phyloP scores from a whole-genome alignment of 2,329 filamentous ascomycete species.

The Westerdykella sp. region DNA sequence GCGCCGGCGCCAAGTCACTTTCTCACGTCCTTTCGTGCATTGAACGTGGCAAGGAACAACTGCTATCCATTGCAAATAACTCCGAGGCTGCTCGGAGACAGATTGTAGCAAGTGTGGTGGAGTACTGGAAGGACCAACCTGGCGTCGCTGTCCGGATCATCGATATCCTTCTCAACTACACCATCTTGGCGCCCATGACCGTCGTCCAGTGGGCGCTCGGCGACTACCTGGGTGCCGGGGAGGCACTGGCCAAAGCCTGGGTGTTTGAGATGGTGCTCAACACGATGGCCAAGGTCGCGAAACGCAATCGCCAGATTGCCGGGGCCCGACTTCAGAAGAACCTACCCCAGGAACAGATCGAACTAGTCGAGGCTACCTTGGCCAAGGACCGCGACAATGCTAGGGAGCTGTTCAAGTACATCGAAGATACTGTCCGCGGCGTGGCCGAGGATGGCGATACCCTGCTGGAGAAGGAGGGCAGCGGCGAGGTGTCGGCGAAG shows the following conservation, averaged over 20 bases:
- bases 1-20: conserved; percentile 88
- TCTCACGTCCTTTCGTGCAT: conserved; percentile 95
- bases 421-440: conserved; percentile 69
- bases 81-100: conserved; percentile 74
- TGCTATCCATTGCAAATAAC: conserved; percentile 69
- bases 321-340: conserved; percentile 54
- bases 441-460: conserved; percentile 72
- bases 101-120: conserved; percentile 83
- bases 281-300: conserved; percentile 85
- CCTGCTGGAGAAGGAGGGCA: conserved; percentile 64
- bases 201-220: conserved; percentile 87
- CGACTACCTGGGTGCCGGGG: conserved; percentile 58
- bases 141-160: conserved; percentile 88
- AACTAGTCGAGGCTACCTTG: conserved; percentile 60
- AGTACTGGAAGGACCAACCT: conserved; percentile 89
- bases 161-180: conserved; percentile 96
- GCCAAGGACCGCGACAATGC: conserved; percentile 66
- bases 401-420: conserved; percentile 70
- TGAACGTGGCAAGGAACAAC: conserved; percentile 84
- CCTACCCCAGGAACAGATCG: conserved; percentile 51
- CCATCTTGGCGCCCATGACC: conserved; percentile 76
- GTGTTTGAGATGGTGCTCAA: conserved; percentile 86
- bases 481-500: conserved; percentile 33
- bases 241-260: conserved; percentile 64
- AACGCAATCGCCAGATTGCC: conserved; percentile 75